Evolutionary conservation across 1,284 basidiomycete species (phyloP).

Genomic region (Earliella scabrosa): DNA sequence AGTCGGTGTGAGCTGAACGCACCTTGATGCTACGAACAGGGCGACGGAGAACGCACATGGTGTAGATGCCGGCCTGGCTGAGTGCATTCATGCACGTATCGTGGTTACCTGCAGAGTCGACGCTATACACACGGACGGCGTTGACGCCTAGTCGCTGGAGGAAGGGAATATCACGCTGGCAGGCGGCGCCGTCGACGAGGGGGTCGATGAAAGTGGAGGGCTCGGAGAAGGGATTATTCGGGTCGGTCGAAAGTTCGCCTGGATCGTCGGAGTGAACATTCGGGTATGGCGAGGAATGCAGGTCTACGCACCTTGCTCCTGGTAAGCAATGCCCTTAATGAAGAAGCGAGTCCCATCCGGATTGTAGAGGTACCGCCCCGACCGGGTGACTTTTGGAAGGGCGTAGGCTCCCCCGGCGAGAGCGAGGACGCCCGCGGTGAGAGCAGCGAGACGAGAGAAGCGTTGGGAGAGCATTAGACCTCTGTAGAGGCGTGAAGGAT

Average conservation of each 20-base stretch:
- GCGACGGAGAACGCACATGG: conserved; percentile 81
- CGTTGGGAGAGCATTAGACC: conserved; percentile 28
- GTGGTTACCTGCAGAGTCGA: conserved; percentile 83
- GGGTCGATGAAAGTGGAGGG: conserved; percentile 80
- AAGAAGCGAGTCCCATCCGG: conserved; percentile 80
- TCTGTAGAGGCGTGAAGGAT: conserved; percentile 17
- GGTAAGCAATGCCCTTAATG: conserved; percentile 92
- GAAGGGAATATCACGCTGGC: conserved; percentile 80
- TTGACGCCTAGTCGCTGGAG: conserved; percentile 75
- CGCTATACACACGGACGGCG: conserved; percentile 84
- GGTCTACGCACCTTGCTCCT: conserved; percentile 72
- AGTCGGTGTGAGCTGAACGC: too few species aligned
- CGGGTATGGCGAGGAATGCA: neutral
- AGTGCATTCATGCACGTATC: conserved; percentile 85
- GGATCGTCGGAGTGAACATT: neutral
- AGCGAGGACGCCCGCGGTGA: conserved; percentile 31
- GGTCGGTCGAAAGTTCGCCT: conserved; percentile 37
- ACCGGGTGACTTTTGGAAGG: conserved; percentile 61
- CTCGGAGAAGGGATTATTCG: conserved; percentile 79
- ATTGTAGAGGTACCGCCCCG: conserved; percentile 81
- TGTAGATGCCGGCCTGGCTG: conserved; percentile 83
- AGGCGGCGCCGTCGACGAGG: conserved; percentile 69
- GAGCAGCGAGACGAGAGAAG: conserved; percentile 25
- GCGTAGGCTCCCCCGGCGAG: conserved; percentile 51
- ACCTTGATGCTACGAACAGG: too few species aligned